Evolutionary conservation across 2,329 filamentous ascomycete species (phyloP).

Genomic region (Colletotrichum sp.): DNA sequence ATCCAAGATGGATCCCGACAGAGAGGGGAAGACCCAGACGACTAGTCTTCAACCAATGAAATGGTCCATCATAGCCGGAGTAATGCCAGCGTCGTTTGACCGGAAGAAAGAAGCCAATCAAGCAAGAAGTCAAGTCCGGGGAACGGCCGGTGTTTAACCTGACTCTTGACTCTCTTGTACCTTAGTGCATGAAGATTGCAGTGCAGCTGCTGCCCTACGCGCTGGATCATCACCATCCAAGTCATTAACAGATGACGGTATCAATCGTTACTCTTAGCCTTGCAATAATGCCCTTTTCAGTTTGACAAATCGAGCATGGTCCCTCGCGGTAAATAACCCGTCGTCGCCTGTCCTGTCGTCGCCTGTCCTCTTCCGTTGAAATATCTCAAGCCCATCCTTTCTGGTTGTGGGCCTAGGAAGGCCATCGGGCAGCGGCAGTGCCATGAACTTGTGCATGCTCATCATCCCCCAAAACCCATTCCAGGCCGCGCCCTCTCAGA

Average conservation of each 20-base stretch:
- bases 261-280: background rate
- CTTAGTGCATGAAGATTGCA: background rate
- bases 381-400: background rate
- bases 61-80: background rate
- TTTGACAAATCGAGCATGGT: background rate
- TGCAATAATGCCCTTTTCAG: background rate
- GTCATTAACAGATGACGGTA: background rate
- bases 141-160: background rate
- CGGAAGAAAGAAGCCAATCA: background rate
- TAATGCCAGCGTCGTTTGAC: background rate
- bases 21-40: background rate
- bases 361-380: background rate
- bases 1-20: background rate
- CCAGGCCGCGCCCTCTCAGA: background rate
- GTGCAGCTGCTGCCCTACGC: background rate
- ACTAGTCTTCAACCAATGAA: background rate
- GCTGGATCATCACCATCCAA: background rate
- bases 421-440: background rate
- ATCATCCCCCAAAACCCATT: background rate
- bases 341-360: background rate
- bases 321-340: background rate
- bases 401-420: background rate
- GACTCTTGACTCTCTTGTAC: background rate
- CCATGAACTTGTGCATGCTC: background rate
- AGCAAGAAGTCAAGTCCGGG: background rate